Evolutionary conservation across 2,329 filamentous ascomycete genomes (phyloP), one percentile per base, ranked within the genome.

Genomic region (Aaosphaeria arxii): DNA sequence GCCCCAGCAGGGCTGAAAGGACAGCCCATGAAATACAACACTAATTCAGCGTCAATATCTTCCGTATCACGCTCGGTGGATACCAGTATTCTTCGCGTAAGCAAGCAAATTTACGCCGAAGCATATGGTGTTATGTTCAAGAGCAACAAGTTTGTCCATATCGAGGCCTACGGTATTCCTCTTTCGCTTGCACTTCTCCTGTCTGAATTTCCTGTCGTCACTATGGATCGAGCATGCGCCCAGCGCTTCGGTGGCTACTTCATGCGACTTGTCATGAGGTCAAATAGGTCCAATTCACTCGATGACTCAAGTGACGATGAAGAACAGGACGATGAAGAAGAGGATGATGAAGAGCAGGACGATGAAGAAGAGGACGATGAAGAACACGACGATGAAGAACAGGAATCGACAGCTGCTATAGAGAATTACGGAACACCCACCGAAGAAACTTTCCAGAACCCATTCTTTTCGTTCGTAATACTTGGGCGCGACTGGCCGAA

Each of bases 101-200:
- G 46, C 43, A 50, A 48, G 28, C 24, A 50, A 31, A 43, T 59
- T 24, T 48, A 59, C 41, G 46, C 43, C 31, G 52, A 59, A 46
- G 56, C 56, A 3, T 57, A 55, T 43, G 52, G 55, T 48, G 40
- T 53, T 42, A 55, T 59, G 54, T 46, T 56, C 29, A 57, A 57
- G 39, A 52, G 44, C 1, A 59, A 55, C 40, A 40, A 43, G 5
- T 56, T 55, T 40, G 46, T 58, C 28, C 47, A 38, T 31, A 29
- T 43, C 11, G 17, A 29, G 11, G 3, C 7, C 17, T 11, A 29
- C 41, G 17, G 41, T 5, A 11, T 30, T 36, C 33, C 33, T 11
- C 9, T 36, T 13, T 36, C 33, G 9, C 33, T 11, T 11, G 9
- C 13, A 9, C 33, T 36, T 9, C 33, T 36, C 9, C 4, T 11